These are phyloP conservation scores for Xylariaceae sp. DNA, from an alignment of 2,329 filamentous ascomycete species.

Conservation along the genomic window DNA sequence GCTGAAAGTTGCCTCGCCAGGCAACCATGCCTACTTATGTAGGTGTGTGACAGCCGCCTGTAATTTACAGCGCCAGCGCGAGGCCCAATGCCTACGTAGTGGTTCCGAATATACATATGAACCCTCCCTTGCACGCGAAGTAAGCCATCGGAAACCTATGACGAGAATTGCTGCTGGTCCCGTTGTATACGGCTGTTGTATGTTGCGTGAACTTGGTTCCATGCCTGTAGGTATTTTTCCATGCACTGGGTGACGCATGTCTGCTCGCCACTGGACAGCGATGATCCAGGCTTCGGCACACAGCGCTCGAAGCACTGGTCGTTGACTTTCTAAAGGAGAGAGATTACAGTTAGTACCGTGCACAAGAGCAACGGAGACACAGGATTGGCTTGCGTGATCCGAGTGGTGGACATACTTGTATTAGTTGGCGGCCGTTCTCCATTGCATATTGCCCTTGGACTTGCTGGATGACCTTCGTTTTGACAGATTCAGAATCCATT, in stretches of 20 bases:
- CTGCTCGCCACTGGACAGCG: slow-evolving; percentile 63
- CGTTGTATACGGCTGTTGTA: slow-evolving; percentile 63
- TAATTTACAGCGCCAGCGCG: too few relatives aligned
- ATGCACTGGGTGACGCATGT: slow-evolving; percentile 72
- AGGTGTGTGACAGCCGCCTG: too few relatives aligned
- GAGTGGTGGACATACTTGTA: slow-evolving; percentile 50
- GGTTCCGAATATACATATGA: too few relatives aligned
- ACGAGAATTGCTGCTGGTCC: slow-evolving; percentile 41
- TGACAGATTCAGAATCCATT: slow-evolving; percentile 57
- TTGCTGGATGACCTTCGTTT: slow-evolving; percentile 61
- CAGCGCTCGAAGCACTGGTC: slow-evolving; percentile 78
- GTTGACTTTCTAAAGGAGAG: slow-evolving; percentile 63
- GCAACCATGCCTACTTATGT: too few relatives aligned
- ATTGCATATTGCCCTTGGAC: slow-evolving; percentile 61
- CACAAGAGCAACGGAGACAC: not conserved
- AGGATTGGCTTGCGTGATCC: slow-evolving; percentile 1
- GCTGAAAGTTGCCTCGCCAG: too few relatives aligned
- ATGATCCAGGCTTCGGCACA: slow-evolving; percentile 63
- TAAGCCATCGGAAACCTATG: not conserved
- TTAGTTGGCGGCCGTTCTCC: slow-evolving; percentile 64
- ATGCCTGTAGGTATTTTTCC: slow-evolving; percentile 79
- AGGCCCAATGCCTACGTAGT: too few relatives aligned
- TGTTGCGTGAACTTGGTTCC: slow-evolving; percentile 68
- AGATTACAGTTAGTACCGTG: not conserved
- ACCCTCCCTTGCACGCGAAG: not conserved